phyloP scores from a whole-genome alignment of 176 grass and related monocot genomes.

The Oryza meridionalis region DNA sequence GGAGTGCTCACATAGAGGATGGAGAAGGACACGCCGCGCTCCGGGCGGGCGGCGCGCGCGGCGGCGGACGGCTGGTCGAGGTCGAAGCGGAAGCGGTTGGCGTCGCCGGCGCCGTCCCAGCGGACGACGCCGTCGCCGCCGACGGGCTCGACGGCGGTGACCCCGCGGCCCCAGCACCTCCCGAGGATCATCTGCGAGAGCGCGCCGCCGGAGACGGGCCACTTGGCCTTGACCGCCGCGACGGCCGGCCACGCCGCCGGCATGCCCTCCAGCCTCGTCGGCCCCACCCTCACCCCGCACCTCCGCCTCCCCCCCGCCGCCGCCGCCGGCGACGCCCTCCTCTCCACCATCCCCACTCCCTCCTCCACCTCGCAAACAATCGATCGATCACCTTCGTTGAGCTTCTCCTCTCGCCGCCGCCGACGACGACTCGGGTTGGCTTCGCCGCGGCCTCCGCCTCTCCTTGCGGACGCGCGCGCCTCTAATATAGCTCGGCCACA shows the following conservation, averaged over 20 bases:
- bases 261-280: conserved; percentile 62
- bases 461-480: not conserved
- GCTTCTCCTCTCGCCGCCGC: not conserved
- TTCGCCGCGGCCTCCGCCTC: not conserved
- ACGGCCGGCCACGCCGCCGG: conserved; percentile 33
- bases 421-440: not conserved
- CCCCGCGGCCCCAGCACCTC: conserved; percentile 44
- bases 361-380: not conserved
- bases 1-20: conserved; percentile 73
- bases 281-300: conserved; percentile 53
- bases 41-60: conserved; percentile 12
- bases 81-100: conserved; percentile 47
- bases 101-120: conserved; percentile 53
- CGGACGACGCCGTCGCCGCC: conserved; percentile 41
- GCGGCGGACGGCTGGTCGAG: conserved; percentile 2
- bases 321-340: conserved; percentile 2
- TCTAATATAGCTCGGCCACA: conserved; percentile 55
- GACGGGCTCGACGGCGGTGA: conserved; percentile 53
- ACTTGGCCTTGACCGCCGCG: conserved; percentile 68
- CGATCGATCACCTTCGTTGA: not conserved
- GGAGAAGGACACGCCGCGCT: conserved; percentile 60
- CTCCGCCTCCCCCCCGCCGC: conserved; percentile 12
- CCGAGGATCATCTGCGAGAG: conserved; percentile 52
- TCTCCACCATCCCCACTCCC: conserved; percentile 40
- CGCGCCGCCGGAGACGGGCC: conserved; percentile 41